Conservation (phyloP, 371 early-diverging fungal genomes). For the Blakeslea trispora region DNA sequence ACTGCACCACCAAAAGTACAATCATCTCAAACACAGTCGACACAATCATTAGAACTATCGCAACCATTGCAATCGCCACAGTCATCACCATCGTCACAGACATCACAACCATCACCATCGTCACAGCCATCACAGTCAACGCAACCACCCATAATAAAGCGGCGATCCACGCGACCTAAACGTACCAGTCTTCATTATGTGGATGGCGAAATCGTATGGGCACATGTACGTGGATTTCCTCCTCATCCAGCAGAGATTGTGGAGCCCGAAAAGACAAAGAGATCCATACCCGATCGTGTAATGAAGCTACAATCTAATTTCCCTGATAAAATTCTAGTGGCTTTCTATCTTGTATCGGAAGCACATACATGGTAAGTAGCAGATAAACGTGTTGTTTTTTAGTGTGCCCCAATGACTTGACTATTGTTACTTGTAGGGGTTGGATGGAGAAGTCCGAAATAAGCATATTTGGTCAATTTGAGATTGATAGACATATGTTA, state of each 20-base stretch:
- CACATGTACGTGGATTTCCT: constrained; percentile 41
- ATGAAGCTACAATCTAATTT: background rate
- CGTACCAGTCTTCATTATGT: background rate
- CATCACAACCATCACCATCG: too few relatives aligned
- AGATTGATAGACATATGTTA: constrained; percentile 34
- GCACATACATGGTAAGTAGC: constrained; percentile 35
- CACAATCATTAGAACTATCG: too few relatives aligned
- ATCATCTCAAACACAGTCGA: background rate
- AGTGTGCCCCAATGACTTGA: background rate
- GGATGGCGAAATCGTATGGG: constrained; percentile 39
- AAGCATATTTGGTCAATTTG: constrained; percentile 29
- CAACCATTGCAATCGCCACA: too few relatives aligned
- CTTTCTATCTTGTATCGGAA: constrained; percentile 6
- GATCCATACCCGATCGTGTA: background rate
- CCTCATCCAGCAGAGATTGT: constrained; percentile 31
- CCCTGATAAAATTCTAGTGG: constrained; percentile 11
- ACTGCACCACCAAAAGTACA: constrained; percentile 3
- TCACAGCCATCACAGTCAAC: too few relatives aligned
- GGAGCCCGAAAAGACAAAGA: background rate
- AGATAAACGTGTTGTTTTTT: too few relatives aligned
- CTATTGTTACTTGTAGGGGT: too few relatives aligned
- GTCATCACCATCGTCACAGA: too few relatives aligned
- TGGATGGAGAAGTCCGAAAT: constrained; percentile 33
- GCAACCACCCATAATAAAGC: too few relatives aligned
- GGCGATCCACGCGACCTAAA: background rate